A percentile compares a stretch with the other conserved stretches of the same genome.
phyloP scores from a whole-genome alignment of 2,329 filamentous ascomycete genomes.

The Cercospora beticola region DNA sequence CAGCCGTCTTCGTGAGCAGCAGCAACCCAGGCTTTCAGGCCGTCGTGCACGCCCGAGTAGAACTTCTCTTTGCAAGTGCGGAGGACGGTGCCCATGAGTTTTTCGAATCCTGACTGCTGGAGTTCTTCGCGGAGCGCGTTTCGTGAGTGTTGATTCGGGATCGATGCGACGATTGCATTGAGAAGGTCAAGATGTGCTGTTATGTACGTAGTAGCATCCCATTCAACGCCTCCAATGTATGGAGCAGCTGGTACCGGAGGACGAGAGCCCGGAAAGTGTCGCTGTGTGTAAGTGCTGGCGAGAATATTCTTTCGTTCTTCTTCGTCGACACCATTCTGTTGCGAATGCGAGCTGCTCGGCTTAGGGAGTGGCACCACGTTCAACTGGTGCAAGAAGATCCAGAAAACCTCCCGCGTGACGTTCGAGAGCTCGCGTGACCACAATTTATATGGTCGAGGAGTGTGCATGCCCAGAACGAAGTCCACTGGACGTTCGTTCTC shows the following conservation, averaged over 20 bases:
- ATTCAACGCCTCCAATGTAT: constrained; percentile 95
- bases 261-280: constrained; percentile 79
- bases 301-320: constrained; percentile 26
- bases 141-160: constrained; percentile 67
- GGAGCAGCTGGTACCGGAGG: constrained; percentile 91
- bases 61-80: constrained; percentile 97
- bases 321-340: constrained; percentile 14
- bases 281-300: constrained; percentile 52
- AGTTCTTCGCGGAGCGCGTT: constrained; percentile 77
- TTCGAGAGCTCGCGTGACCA: constrained; percentile 92
- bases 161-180: constrained; percentile 83
- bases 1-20: constrained; percentile 86
- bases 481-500: constrained; percentile 74
- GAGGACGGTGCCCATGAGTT: constrained; percentile 78
- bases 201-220: constrained; percentile 97
- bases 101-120: constrained; percentile 84
- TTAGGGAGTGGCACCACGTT: constrained; percentile 74
- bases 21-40: constrained; percentile 82
- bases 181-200: constrained; percentile 89
- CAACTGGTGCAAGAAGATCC: constrained; percentile 95
- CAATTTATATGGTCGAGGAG: constrained; percentile 81
- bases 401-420: constrained; percentile 97
- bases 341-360: constrained; percentile 30
- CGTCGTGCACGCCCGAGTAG: constrained; percentile 88
- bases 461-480: constrained; percentile 88